These are phyloP conservation scores for Colletotrichum echinochloae DNA, from an alignment of 2,329 filamentous ascomycete genomes.

Conservation along the genomic window DNA sequence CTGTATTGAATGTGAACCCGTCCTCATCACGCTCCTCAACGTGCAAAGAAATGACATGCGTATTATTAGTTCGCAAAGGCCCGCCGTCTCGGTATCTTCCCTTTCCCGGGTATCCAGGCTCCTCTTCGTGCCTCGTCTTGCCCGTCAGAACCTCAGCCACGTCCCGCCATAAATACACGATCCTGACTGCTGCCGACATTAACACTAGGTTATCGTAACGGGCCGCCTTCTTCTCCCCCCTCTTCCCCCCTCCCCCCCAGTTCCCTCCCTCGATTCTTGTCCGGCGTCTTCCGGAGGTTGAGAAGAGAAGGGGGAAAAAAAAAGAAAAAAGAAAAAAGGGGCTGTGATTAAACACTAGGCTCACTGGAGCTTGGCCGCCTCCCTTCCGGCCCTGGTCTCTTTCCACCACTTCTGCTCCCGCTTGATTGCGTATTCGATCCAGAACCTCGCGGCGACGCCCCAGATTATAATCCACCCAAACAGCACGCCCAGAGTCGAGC, in stretches of 20 bases:
- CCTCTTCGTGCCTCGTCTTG: slow-evolving; percentile 14
- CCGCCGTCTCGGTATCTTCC: slow-evolving; percentile 29
- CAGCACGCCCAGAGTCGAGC: slow-evolving; percentile 30
- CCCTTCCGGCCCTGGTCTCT: slow-evolving; percentile 34
- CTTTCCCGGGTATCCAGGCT: slow-evolving; percentile 5
- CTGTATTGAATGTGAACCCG: not conserved
- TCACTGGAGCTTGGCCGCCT: slow-evolving; percentile 38
- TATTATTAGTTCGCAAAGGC: slow-evolving; percentile 30
- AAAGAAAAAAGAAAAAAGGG: not conserved
- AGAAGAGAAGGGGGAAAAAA: too few relatives aligned
- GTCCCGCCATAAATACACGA: slow-evolving; percentile 33
- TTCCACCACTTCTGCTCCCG: slow-evolving; percentile 38
- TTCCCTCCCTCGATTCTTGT: too few relatives aligned
- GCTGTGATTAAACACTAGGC: slow-evolving; percentile 39
- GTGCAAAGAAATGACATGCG: slow-evolving; percentile 13
- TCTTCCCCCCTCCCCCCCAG: too few relatives aligned
- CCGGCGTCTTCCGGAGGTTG: not conserved
- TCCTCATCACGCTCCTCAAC: not conserved
- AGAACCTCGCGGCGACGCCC: slow-evolving; percentile 32
- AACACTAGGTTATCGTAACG: slow-evolving; percentile 33
- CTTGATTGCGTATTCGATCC: slow-evolving; percentile 36
- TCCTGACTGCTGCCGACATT: slow-evolving; percentile 27
- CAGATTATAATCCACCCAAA: slow-evolving; percentile 39
- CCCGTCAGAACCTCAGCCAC: not conserved
- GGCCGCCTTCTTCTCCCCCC: not conserved